These are phyloP conservation scores for Parmales sp. DNA, from an alignment of 108 stramenopile genomes.

Conservation along the genomic window DNA sequence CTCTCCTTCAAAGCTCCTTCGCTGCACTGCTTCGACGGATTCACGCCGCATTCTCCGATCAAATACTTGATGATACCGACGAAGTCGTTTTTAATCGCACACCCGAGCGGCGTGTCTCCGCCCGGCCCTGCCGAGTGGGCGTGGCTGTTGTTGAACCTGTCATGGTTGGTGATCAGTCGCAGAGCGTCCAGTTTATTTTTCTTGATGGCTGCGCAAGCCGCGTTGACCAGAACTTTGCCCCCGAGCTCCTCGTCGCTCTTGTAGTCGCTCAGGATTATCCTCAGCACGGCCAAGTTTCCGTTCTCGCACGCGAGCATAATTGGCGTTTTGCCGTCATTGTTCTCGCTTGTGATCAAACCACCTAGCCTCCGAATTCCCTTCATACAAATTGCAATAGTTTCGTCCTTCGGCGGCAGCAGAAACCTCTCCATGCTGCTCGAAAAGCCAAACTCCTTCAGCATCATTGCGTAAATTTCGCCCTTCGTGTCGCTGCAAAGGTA, in stretches of 20 bases:
- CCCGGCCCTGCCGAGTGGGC: not conserved
- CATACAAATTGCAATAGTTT: not conserved
- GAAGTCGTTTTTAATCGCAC: not conserved
- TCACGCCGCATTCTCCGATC: not conserved
- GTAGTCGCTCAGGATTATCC: not conserved
- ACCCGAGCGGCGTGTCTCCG: not conserved
- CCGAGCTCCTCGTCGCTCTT: not conserved
- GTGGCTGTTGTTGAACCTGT: not conserved
- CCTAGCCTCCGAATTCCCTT: not conserved
- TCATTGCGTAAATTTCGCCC: not conserved
- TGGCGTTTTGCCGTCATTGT: not conserved
- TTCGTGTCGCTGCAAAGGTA: not conserved
- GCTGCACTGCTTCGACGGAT: constrained; percentile 6
- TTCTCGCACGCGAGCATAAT: not conserved
- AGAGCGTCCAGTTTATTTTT: not conserved
- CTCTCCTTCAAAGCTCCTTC: not conserved
- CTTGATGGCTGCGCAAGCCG: not conserved
- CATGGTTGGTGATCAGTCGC: not conserved
- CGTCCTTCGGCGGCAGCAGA: not conserved
- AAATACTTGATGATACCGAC: not conserved
- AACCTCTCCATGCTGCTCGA: not conserved
- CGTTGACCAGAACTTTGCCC: not conserved
- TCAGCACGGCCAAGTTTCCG: not conserved
- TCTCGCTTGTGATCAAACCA: not conserved
- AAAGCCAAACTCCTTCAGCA: not conserved